phyloP scores from a whole-genome alignment of 2,329 filamentous ascomycete genomes.

The Talaromyces islandicus region DNA sequence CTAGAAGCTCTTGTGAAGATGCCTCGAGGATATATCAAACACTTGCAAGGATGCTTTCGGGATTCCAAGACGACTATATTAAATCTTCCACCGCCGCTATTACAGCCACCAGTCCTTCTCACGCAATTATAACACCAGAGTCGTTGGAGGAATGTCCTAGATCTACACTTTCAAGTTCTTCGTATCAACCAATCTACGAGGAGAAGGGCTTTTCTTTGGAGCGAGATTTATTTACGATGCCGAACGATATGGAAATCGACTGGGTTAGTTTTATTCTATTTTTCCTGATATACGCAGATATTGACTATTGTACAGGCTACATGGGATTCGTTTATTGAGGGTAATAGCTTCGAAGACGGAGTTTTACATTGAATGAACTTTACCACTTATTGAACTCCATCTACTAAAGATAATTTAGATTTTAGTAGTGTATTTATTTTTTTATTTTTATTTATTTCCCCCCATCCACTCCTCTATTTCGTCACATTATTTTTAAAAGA shows the following conservation, averaged over 20 bases:
- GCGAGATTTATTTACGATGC: slow-evolving; percentile 4
- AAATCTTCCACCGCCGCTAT: neutral
- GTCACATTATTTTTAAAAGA: too few relatives aligned
- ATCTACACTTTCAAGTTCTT: neutral
- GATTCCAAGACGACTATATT: neutral
- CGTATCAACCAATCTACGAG: neutral
- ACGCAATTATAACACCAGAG: neutral
- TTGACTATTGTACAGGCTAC: slow-evolving; percentile 2
- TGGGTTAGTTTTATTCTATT: slow-evolving; percentile 4
- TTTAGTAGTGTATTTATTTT: too few relatives aligned
- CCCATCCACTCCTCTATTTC: too few relatives aligned
- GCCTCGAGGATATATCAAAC: slow-evolving; percentile 4
- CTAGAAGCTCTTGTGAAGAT: slow-evolving; percentile 2
- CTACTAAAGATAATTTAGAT: too few relatives aligned
- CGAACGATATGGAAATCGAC: slow-evolving; percentile 10
- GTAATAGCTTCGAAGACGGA: slow-evolving; percentile 1
- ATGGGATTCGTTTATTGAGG: slow-evolving; percentile 11
- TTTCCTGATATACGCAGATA: neutral
- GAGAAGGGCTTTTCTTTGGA: neutral
- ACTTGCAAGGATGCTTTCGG: slow-evolving; percentile 3
- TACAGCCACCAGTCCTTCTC: neutral
- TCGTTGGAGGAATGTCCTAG: neutral
- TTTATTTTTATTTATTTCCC: too few relatives aligned
- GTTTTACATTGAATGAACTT: neutral
- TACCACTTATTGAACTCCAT: neutral